Percentiles rank a stretch among this genome's conserved stretches.
Evolutionary conservation across 2,329 filamentous ascomycete species (phyloP).

Genomic region (Aureobasidium leucospermi): DNA sequence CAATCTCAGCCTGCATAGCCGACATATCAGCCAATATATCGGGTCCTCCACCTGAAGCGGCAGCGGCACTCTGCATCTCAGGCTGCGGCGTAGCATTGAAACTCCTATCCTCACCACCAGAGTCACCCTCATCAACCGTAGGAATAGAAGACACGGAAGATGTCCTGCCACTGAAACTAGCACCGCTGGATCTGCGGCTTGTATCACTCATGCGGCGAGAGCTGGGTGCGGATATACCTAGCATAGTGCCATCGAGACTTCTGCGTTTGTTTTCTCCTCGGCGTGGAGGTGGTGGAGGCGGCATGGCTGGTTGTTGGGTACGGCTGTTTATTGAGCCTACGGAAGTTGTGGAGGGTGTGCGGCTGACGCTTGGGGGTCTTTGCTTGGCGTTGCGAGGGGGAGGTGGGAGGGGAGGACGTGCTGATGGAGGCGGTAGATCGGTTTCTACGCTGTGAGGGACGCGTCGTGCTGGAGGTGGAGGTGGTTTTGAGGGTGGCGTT

Average conservation of each 20-base stretch:
- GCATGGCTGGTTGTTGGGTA: neutral
- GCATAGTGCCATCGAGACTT: slow-evolving; percentile 10
- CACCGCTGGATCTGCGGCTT: slow-evolving; percentile 4
- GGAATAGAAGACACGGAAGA: slow-evolving; percentile 7
- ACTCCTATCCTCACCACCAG: neutral
- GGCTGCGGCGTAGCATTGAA: neutral
- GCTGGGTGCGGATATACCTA: neutral
- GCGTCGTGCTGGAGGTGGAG: slow-evolving; percentile 11
- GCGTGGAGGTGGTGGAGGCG: slow-evolving; percentile 12
- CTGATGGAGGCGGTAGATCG: neutral
- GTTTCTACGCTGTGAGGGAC: neutral
- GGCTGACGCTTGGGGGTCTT: neutral
- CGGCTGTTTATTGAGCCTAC: neutral
- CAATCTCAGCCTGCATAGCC: slow-evolving; percentile 14
- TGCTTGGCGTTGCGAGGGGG: neutral
- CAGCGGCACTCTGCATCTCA: neutral
- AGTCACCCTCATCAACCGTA: slow-evolving; percentile 2
- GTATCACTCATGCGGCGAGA: slow-evolving; percentile 1
- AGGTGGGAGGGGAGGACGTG: slow-evolving; percentile 3
- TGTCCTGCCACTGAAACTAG: neutral
- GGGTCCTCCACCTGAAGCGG: neutral
- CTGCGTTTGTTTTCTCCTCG: slow-evolving; percentile 11
- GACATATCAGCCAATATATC: slow-evolving; percentile 13
- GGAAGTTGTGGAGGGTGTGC: slow-evolving; percentile 9
- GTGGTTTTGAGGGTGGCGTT: slow-evolving; percentile 5